Conservation (phyloP, 2,329 filamentous ascomycete species). For the Aspergillus sp. region DNA sequence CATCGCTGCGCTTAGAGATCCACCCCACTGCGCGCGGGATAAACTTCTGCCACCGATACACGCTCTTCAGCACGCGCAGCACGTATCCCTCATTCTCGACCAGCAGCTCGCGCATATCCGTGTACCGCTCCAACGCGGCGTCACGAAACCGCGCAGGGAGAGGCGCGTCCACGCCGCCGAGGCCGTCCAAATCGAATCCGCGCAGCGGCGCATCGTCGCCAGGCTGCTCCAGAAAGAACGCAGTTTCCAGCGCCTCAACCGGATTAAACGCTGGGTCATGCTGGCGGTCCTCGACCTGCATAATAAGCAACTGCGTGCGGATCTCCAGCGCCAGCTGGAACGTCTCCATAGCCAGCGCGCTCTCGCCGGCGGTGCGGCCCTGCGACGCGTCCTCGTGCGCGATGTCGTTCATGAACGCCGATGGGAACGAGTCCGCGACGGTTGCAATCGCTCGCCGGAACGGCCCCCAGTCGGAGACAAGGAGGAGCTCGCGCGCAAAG, state of each 20-base stretch:
- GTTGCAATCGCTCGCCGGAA: conserved; percentile 23
- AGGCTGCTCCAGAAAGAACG: conserved; percentile 38
- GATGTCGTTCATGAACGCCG: conserved; percentile 33
- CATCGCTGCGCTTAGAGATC: conserved; percentile 42
- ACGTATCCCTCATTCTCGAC: conserved; percentile 17
- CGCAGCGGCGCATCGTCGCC: conserved; percentile 21
- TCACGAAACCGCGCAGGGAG: conserved; percentile 36
- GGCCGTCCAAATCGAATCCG: conserved; percentile 26
- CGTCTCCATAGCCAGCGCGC: conserved; percentile 39
- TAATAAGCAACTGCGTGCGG: conserved; percentile 54
- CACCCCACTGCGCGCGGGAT: conserved; percentile 46
- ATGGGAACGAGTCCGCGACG: conserved; percentile 33
- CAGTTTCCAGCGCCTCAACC: conserved; percentile 33
- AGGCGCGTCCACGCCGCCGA: conserved; percentile 37
- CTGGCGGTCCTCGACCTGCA: conserved; percentile 35
- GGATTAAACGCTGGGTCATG: conserved; percentile 37
- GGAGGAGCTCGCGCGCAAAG: conserved; percentile 40
- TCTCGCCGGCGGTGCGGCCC: conserved; percentile 31
- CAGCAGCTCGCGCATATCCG: conserved; percentile 35
- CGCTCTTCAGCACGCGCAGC: conserved; percentile 40
- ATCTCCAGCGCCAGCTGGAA: conserved; percentile 53
- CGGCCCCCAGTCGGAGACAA: conserved; percentile 22
- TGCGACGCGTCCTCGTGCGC: conserved; percentile 9
- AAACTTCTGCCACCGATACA: conserved; percentile 52
- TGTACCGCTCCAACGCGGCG: conserved; percentile 36